A percentile compares a stretch with the other conserved stretches of the same genome.
phyloP scores from a whole-genome alignment of 176 grass and related monocot species.

The Dactylis glomerata region DNA sequence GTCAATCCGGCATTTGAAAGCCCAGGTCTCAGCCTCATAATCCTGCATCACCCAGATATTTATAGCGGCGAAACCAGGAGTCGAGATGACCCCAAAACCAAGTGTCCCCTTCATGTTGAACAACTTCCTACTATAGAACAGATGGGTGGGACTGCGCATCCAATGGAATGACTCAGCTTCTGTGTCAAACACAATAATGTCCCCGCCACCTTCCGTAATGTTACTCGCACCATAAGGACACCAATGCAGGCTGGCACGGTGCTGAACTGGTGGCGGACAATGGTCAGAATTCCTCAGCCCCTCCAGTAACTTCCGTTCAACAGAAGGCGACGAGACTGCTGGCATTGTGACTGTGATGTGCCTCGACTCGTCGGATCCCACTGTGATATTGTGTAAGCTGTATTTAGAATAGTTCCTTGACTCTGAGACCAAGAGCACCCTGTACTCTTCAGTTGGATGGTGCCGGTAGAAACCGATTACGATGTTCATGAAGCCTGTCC shows the following conservation, averaged over 20 bases:
- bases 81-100: background rate
- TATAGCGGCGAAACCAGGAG: background rate
- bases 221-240: background rate
- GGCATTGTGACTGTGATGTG: background rate
- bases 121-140: background rate
- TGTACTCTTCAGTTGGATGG: background rate
- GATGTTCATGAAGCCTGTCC: background rate
- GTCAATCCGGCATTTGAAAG: background rate
- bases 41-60: background rate
- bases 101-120: background rate
- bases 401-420: background rate
- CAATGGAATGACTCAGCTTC: background rate
- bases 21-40: background rate
- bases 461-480: background rate
- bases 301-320: background rate
- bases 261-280: background rate
- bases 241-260: background rate
- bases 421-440: background rate
- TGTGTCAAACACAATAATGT: conserved; percentile 2
- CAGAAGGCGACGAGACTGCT: background rate
- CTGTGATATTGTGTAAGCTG: background rate
- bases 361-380: background rate
- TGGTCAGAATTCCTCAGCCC: background rate
- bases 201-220: background rate
- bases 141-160: background rate